phyloP scores from a whole-genome alignment of 2,329 filamentous ascomycete genomes.

The Aspergillus pseudoviridinutans region DNA sequence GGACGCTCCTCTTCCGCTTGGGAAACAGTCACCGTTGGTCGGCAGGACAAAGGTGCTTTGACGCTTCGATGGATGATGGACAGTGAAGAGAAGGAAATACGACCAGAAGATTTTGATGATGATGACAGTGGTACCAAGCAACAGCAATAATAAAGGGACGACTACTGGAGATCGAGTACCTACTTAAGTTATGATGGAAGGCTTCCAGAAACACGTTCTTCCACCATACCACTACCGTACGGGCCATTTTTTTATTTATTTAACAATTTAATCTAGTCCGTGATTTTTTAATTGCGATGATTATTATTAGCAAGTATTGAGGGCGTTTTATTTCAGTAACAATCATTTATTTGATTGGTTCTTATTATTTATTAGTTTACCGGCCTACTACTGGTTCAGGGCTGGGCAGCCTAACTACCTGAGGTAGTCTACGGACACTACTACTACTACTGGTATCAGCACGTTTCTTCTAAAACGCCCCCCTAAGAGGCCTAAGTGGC shows the following conservation, averaged over 20 bases:
- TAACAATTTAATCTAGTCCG: background rate
- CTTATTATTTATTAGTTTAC: slow-evolving; percentile 1
- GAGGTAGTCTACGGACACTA: background rate
- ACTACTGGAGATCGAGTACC: background rate
- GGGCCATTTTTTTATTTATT: background rate
- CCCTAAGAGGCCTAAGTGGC: slow-evolving; percentile 5
- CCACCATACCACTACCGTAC: background rate
- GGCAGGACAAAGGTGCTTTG: background rate
- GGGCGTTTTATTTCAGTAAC: background rate
- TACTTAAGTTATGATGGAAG: background rate
- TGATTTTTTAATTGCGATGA: background rate
- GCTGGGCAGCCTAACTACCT: background rate
- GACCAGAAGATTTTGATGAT: background rate
- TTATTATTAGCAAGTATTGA: slow-evolving; percentile 1
- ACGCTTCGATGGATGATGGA: background rate
- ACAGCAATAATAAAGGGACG: background rate
- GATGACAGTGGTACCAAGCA: background rate
- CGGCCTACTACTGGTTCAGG: slow-evolving; percentile 6
- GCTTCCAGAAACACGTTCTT: background rate
- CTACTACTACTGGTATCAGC: slow-evolving; percentile 5
- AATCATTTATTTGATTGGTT: slow-evolving; percentile 1
- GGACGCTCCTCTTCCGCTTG: background rate
- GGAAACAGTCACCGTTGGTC: background rate
- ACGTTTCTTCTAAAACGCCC: slow-evolving; percentile 14
- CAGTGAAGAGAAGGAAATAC: background rate